A percentile compares a stretch with the other conserved stretches of the same genome.
phyloP scores from a whole-genome alignment of 1,139 yeast genomes.

The Kodamaea fungicola region DNA sequence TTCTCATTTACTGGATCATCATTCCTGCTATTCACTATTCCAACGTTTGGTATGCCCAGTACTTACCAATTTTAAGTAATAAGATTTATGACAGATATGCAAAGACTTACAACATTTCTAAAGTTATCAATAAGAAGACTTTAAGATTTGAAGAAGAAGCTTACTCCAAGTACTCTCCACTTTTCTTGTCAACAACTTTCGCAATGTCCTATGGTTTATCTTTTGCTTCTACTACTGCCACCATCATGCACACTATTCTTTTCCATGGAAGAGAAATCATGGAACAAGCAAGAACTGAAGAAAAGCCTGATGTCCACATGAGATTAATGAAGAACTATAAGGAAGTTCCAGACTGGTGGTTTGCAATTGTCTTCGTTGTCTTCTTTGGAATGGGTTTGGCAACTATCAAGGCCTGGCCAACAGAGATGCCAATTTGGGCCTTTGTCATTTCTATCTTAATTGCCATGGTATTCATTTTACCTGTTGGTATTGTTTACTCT shows the following conservation, averaged over 20 bases:
- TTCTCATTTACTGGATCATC: slow-evolving; percentile 37
- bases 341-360: slow-evolving; percentile 72
- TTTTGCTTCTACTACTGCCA: slow-evolving; percentile 63
- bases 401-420: slow-evolving; percentile 39
- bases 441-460: slow-evolving; percentile 38
- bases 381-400: slow-evolving; percentile 41
- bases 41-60: slow-evolving; percentile 42
- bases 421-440: slow-evolving; percentile 41
- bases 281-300: slow-evolving; percentile 40
- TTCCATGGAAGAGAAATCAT: slow-evolving; percentile 56
- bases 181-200: slow-evolving; percentile 60
- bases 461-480: slow-evolving; percentile 39
- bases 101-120: slow-evolving; percentile 30
- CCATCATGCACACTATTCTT: slow-evolving; percentile 49
- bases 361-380: slow-evolving; percentile 34
- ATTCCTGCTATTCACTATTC: slow-evolving; percentile 42
- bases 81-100: slow-evolving; percentile 39
- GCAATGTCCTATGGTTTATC: slow-evolving; percentile 60
- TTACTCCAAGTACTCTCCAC: slow-evolving; percentile 54
- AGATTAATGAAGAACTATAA: slow-evolving; percentile 57
- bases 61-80: slow-evolving; percentile 41
- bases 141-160: slow-evolving; percentile 44
- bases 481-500: slow-evolving; percentile 42
- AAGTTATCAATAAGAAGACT: slow-evolving; percentile 37
- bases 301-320: slow-evolving; percentile 58